phyloP scores from a whole-genome alignment of 257 asterid genomes.

The Lantana camara region DNA sequence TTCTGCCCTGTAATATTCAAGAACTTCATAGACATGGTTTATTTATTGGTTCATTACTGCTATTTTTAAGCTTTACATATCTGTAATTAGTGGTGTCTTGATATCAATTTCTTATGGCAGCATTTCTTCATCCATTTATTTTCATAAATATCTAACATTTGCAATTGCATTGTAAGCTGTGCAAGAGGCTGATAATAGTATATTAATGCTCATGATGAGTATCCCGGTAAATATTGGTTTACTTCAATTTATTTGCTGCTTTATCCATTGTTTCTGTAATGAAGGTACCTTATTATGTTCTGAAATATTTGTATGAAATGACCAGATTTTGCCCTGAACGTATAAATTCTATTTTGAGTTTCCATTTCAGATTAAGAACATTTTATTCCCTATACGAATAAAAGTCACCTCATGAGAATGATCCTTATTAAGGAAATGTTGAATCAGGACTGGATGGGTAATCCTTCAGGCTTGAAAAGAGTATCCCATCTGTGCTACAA shows the following conservation, averaged over 20 bases:
- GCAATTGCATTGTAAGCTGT: constrained; percentile 4
- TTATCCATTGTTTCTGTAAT: not conserved
- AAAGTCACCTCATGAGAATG: not conserved
- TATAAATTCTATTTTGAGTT: constrained; percentile 1
- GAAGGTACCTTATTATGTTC: not conserved
- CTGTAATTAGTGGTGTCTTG: not conserved
- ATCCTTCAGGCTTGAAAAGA: constrained; percentile 1
- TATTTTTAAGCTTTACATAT: not conserved
- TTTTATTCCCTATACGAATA: not conserved
- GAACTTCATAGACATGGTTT: not conserved
- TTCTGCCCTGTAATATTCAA: not conserved
- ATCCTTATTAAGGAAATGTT: constrained; percentile 11
- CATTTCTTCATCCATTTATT: not conserved
- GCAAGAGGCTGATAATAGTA: constrained; percentile 4
- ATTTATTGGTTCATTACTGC: constrained; percentile 10
- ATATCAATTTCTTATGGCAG: not conserved
- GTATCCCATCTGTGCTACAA: constrained; percentile 17
- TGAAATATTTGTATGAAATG: not conserved
- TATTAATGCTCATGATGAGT: constrained; percentile 17
- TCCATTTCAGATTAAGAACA: constrained; percentile 10
- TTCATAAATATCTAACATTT: not conserved
- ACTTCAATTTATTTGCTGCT: constrained; percentile 11
- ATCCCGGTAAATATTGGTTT: not conserved
- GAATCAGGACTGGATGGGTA: not conserved
- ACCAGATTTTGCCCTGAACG: constrained; percentile 2